Evolutionary conservation across 768 basidiomycete genomes (phyloP).

Genomic region (Symmetrospora coprosmae): DNA sequence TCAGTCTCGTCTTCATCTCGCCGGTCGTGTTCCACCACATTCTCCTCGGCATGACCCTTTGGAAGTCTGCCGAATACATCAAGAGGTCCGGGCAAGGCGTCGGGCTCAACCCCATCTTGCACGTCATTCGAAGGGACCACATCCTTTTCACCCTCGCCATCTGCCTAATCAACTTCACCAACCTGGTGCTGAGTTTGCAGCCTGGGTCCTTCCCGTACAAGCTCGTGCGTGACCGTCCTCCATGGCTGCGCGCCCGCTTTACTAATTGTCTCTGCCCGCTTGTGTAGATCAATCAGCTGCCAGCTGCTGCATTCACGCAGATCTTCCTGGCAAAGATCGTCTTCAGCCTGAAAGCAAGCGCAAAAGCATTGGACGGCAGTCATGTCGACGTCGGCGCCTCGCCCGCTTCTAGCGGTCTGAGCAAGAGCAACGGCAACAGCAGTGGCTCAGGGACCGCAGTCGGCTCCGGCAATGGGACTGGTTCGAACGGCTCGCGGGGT

Average conservation of each 20-base stretch:
- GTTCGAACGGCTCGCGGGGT: too few relatives aligned
- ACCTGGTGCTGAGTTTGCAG: slow-evolving; percentile 20
- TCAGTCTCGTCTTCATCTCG: slow-evolving; percentile 19
- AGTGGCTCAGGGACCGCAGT: too few relatives aligned
- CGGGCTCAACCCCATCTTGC: not conserved
- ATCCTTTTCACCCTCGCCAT: slow-evolving; percentile 17
- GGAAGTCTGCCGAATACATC: not conserved
- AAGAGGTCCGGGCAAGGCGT: not conserved
- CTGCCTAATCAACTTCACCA: slow-evolving; percentile 23
- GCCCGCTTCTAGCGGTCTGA: too few relatives aligned
- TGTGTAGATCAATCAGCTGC: slow-evolving; percentile 15
- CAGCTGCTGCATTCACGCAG: slow-evolving; percentile 22
- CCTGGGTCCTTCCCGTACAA: not conserved
- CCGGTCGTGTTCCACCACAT: slow-evolving; percentile 14
- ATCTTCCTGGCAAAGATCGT: slow-evolving; percentile 22
- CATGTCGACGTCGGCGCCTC: too few relatives aligned
- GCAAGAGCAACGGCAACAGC: too few relatives aligned
- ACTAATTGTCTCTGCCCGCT: not conserved
- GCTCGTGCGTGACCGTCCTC: not conserved
- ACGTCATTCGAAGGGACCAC: slow-evolving; percentile 8
- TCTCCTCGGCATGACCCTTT: slow-evolving; percentile 15
- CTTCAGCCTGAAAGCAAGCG: slow-evolving; percentile 15
- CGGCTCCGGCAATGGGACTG: too few relatives aligned
- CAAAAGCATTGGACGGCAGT: too few relatives aligned
- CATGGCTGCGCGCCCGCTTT: not conserved